Conservation (phyloP, 2,329 filamentous ascomycete genomes). For the Epicoccum sorghinum region DNA sequence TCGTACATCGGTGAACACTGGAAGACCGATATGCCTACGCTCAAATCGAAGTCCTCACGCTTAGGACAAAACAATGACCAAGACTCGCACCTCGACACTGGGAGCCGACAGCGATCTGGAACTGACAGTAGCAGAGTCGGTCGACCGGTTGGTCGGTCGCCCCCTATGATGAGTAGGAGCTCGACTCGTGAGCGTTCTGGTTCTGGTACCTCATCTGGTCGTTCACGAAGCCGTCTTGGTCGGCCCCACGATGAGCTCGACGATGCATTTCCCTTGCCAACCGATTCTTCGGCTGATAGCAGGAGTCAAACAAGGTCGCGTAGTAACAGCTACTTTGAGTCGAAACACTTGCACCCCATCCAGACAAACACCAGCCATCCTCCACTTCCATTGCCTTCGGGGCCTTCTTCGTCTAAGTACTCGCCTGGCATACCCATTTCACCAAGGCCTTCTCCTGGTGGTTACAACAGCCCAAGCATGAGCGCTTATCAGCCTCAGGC, state of each 20-base stretch:
- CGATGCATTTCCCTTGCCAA: slow-evolving; percentile 40
- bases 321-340: slow-evolving; percentile 49
- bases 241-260: slow-evolving; percentile 60
- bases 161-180: slow-evolving; percentile 49
- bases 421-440: slow-evolving; percentile 40
- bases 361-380: slow-evolving; percentile 39
- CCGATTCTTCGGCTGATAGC: slow-evolving; percentile 36
- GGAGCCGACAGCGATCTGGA: slow-evolving; percentile 38
- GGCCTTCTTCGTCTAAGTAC: slow-evolving; percentile 28
- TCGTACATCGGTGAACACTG: slow-evolving; percentile 32
- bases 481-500: slow-evolving; percentile 47
- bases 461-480: slow-evolving; percentile 42
- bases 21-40: slow-evolving; percentile 32
- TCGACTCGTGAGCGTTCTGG: slow-evolving; percentile 59
- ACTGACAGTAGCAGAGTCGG: slow-evolving; percentile 41
- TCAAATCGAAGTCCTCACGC: slow-evolving; percentile 41
- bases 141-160: slow-evolving; percentile 40
- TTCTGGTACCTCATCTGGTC: slow-evolving; percentile 59
- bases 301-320: slow-evolving; percentile 39
- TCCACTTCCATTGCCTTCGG: slow-evolving; percentile 31
- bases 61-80: slow-evolving; percentile 43
- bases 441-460: slow-evolving; percentile 46
- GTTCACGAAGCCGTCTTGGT: slow-evolving; percentile 60
- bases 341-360: slow-evolving; percentile 46
- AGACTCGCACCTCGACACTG: slow-evolving; percentile 42